Base-by-base conservation (phyloP, 2,329 filamentous ascomycete genomes). In the Nannizzia gypsea region DNA sequence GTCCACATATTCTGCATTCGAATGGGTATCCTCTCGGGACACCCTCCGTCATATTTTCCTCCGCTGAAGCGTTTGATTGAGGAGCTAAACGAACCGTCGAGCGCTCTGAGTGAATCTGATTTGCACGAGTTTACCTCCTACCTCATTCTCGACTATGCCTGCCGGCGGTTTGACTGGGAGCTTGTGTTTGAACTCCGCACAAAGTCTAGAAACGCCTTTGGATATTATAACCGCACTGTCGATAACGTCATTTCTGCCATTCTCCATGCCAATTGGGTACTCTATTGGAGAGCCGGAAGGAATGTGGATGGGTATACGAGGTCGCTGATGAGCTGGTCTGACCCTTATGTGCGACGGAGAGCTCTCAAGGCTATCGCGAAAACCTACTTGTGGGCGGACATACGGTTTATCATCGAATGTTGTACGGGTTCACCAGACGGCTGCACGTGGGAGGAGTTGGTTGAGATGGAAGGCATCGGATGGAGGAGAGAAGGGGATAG, bases 1-100 rank as follows among this genome's bases (percentile, higher is more conserved):
- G 89, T 86, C 15, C 96, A 97, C 74, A 84, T 95, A 63, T 97
- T 97, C 78, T 90, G 89, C 67, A 89, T 95, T 67, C 87, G 91
- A 59, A 80, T 91, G 26, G 85, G 88, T 24, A 86, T 99, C 63
- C 81, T 96, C 36, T 84, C 87, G 60, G 84, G 85, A 64, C 86
- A 95, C 66, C 88, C 87, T 66, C 89, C 95, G 66, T 90, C 90
- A 1, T 99, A 97, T 72, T 87, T 92, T 64, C 90, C 92, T 0
- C 90, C 92, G 1, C 82, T 97, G 22, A 81, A 88, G 42, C 84
- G 95, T 67, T 81, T 96, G 1, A 78, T 99, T 11, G 81, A 84
- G 50, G 75, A 76, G 6, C 84, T 97, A 63, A 88, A 95, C 66
- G 71, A 72, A 6, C 77, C 80, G 0, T 72, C 78, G 1, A 82